Conservation (phyloP, 768 basidiomycete species). For the Mycena kentingensis region DNA sequence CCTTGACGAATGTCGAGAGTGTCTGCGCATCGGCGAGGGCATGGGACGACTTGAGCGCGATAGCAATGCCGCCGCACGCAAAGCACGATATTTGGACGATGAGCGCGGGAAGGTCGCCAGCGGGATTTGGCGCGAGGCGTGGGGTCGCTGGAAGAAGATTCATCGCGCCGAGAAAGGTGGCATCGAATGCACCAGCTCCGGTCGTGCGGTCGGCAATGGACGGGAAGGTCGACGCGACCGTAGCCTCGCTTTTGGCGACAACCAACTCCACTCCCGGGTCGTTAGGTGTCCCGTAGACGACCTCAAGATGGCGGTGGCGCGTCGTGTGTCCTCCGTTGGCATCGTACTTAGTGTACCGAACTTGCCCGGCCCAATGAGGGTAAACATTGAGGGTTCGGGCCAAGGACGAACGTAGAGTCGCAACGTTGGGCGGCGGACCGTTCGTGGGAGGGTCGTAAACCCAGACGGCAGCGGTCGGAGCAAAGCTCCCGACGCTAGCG, state of each 20-base stretch:
- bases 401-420: slow-evolving; percentile 21
- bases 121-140: slow-evolving; percentile 26
- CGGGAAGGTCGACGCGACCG: slow-evolving; percentile 8
- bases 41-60: slow-evolving; percentile 37
- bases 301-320: slow-evolving; percentile 31
- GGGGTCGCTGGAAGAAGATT: slow-evolving; percentile 25
- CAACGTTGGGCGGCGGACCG: slow-evolving; percentile 3
- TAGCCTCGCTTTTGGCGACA: slow-evolving; percentile 14
- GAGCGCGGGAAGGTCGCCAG: slow-evolving; percentile 31
- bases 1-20: slow-evolving; percentile 34
- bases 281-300: slow-evolving; percentile 25
- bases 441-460: slow-evolving; percentile 23
- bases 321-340: slow-evolving; percentile 23
- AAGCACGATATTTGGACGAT: slow-evolving; percentile 38
- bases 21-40: slow-evolving; percentile 40
- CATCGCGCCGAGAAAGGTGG: slow-evolving; percentile 6
- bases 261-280: slow-evolving; percentile 37
- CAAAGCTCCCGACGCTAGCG: slow-evolving; percentile 28
- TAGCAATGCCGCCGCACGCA: slow-evolving; percentile 29
- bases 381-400: slow-evolving; percentile 29
- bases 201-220: slow-evolving; percentile 15
- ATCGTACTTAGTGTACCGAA: slow-evolving; percentile 26
- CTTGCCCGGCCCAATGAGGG: slow-evolving; percentile 36
- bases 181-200: slow-evolving; percentile 20
- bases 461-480: slow-evolving; percentile 32